These are phyloP conservation scores for Venturia nashicola DNA, from an alignment of 2,329 filamentous ascomycete genomes.

Conservation along the genomic window DNA sequence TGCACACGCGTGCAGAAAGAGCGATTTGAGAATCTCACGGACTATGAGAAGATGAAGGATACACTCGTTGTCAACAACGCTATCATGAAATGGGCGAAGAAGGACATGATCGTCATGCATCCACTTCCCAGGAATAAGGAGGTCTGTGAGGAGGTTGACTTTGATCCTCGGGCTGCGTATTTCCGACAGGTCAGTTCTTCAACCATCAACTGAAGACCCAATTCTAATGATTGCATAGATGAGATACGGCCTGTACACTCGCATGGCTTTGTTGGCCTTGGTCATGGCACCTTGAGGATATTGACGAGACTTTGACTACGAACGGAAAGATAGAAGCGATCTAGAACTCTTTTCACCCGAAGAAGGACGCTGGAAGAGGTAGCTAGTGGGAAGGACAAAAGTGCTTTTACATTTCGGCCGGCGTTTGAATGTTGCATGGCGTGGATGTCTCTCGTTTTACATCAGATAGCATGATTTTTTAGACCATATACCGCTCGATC, in stretches of 20 bases:
- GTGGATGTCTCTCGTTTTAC: background rate
- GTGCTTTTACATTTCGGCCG: background rate
- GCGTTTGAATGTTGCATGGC: background rate
- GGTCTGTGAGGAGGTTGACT: constrained; percentile 91
- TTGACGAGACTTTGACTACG: background rate
- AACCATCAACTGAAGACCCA: background rate
- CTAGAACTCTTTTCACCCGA: background rate
- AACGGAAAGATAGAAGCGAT: background rate
- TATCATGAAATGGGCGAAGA: constrained; percentile 82
- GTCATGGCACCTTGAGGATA: constrained; percentile 52
- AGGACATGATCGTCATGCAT: constrained; percentile 88
- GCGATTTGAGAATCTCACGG: constrained; percentile 67
- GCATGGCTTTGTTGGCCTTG: constrained; percentile 92
- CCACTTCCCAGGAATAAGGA: constrained; percentile 88
- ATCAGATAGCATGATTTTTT: background rate
- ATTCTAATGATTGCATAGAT: constrained; percentile 53
- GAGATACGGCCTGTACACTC: constrained; percentile 93
- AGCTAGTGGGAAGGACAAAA: background rate
- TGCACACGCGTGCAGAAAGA: constrained; percentile 96
- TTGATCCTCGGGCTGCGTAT: constrained; percentile 92
- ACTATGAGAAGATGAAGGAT: constrained; percentile 82
- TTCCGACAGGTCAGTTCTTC: constrained; percentile 85
- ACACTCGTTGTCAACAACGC: constrained; percentile 82
- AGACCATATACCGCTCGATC: background rate
- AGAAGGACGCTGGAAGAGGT: background rate